Base-by-base conservation (phyloP, 345 rosid genomes). In the Corchorus olitorius region DNA sequence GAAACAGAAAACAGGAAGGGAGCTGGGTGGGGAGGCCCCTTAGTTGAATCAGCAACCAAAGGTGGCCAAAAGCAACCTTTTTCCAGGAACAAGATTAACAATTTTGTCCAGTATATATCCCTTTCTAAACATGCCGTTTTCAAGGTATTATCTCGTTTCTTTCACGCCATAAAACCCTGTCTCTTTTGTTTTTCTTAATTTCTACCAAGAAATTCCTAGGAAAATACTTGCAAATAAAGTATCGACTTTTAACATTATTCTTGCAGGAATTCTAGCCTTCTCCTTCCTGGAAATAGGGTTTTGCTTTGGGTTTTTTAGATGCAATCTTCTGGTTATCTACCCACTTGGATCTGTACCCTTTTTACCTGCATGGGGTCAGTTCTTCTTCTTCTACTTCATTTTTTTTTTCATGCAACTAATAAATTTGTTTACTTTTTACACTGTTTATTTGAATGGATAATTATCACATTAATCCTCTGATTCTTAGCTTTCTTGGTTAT, bases 361-460 rank as follows among this genome's bases (percentile, higher is more conserved):
- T 41, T 89, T 74, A 85, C 86, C 56, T 88, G 89, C 86, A 88
- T 87, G 94, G 88, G 90, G 93, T 92, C 72, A 85, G 90, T 84
- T 76, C 3, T 77, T 78, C 79, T 65, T 65, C 46, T 66, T 69
- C 12, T 19, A 53, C 13, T 75, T 71, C 15, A 0, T 65, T 14
- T 34, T 41, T 34, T 41, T 61, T 11, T 9, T 49, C 20, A 17
- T 49, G 19, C 46, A 62, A 20, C 12, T 6, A 19, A n/a, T 34
- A 10, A 9, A 37, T 5, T 39, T 34, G 56, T 73, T 17, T 75
- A 22, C 27, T 74, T 63, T 20, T 27, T 41, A 35, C 1, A 27
- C 61, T 10, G 68, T 50, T 49, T 46, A 19, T 50, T 50, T 58
- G 37, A 61, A 8, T 35, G 37, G 10, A 48, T 13, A 13, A 13